Conservation (phyloP, 1,139 yeast species). For the Suhomyces maxii region DNA sequence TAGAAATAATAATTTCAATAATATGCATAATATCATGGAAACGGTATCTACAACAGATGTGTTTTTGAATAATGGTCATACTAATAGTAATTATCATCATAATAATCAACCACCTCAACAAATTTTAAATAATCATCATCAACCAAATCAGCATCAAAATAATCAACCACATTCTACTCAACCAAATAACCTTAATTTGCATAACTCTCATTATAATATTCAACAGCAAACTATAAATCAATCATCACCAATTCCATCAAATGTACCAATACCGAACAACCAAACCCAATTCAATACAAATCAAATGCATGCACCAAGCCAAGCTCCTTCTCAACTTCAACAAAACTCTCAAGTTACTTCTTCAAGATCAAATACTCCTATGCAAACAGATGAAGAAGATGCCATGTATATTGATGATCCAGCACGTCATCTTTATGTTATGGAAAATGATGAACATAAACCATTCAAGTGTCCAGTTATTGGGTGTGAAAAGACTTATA, state of each 20-base stretch:
- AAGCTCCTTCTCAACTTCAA: conserved; percentile 18
- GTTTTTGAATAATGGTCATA: conserved; percentile 49
- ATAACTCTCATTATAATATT: conserved; percentile 14
- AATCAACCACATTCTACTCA: conserved; percentile 19
- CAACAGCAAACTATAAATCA: conserved; percentile 15
- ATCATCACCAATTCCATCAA: conserved; percentile 11
- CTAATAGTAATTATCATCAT: conserved; percentile 6
- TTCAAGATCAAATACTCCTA: conserved; percentile 26
- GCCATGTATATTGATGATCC: conserved; percentile 85
- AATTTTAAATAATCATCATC: conserved; percentile 10
- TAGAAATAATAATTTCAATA: conserved; percentile 39
- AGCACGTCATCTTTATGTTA: conserved; percentile 87
- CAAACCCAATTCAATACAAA: conserved; percentile 9
- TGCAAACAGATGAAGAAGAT: conserved; percentile 38
- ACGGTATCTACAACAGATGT: conserved; percentile 90
- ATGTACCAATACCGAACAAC: conserved; percentile 14
- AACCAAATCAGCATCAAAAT: conserved; percentile 11
- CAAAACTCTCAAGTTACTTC: conserved; percentile 11
- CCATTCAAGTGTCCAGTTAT: conserved; percentile 98
- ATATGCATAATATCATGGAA: conserved; percentile 56
- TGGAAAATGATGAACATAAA: conserved; percentile 88
- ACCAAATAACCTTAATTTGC: conserved; percentile 17
- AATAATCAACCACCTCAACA: conserved; percentile 10
- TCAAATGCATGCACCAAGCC: conserved; percentile 12
- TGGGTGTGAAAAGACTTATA: conserved; percentile 96